Conservation (phyloP, 345 rosid genomes). For the Gossypium anomalum region DNA sequence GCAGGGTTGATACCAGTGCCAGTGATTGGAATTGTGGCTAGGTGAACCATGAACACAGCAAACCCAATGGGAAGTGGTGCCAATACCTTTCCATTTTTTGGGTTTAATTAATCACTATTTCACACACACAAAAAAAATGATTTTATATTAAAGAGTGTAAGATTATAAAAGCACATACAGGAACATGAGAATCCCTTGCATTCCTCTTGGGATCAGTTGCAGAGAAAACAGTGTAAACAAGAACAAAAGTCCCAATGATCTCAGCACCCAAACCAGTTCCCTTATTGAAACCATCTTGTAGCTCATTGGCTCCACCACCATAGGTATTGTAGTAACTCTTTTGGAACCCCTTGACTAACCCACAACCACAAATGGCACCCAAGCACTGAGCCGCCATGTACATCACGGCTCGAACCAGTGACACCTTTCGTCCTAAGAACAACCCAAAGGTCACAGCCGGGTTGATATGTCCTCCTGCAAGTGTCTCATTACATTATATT, state of each 20-base stretch:
- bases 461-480: slow-evolving; percentile 58
- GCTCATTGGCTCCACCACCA: slow-evolving; percentile 59
- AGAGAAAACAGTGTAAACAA: slow-evolving; percentile 74
- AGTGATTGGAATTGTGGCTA: slow-evolving; percentile 85
- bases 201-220: slow-evolving; percentile 76
- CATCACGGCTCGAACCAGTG: slow-evolving; percentile 42
- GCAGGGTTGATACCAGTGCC: slow-evolving; percentile 97
- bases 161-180: slow-evolving; percentile 35
- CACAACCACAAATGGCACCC: slow-evolving; percentile 61
- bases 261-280: slow-evolving; percentile 70
- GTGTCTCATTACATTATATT: not conserved
- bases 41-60: slow-evolving; percentile 93
- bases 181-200: slow-evolving; percentile 74
- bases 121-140: not conserved
- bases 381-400: slow-evolving; percentile 63
- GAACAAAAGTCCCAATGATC: slow-evolving; percentile 70
- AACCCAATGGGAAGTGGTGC: slow-evolving; percentile 96
- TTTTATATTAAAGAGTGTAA: not conserved
- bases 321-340: slow-evolving; percentile 48
- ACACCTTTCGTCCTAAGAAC: slow-evolving; percentile 52
- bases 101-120: not conserved
- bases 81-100: slow-evolving; percentile 51
- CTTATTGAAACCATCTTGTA: slow-evolving; percentile 40
- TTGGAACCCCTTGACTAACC: slow-evolving; percentile 58
- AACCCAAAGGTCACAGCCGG: slow-evolving; percentile 63